These are phyloP conservation scores for Ophiosphaerella herpotricha DNA, from an alignment of 2,329 filamentous ascomycete species.

Conservation along the genomic window DNA sequence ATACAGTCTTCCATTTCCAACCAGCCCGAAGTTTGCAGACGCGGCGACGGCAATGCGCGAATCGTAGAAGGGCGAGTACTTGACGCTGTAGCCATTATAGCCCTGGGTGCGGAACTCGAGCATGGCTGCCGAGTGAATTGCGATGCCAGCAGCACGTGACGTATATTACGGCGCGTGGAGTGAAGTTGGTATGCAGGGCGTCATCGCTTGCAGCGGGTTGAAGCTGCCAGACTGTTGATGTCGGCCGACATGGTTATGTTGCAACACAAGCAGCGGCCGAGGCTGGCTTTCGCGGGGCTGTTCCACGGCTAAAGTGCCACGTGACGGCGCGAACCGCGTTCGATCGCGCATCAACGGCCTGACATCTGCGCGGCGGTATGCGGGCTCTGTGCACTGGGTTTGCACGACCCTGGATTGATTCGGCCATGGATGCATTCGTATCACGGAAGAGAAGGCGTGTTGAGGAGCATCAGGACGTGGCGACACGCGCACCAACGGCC, in stretches of 20 bases:
- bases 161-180: constrained; percentile 19
- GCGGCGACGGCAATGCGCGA: constrained; percentile 87
- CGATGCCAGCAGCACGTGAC: neutral
- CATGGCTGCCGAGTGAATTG: constrained; percentile 59
- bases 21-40: constrained; percentile 94
- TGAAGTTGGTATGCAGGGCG: constrained; percentile 6
- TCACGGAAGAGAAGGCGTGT: constrained; percentile 42
- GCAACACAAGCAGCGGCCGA: constrained; percentile 21
- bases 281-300: constrained; percentile 26
- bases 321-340: constrained; percentile 17
- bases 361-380: no score
- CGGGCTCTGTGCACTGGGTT: no score
- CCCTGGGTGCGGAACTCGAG: constrained; percentile 92
- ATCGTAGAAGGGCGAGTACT: constrained; percentile 98
- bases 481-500: neutral
- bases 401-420: neutral
- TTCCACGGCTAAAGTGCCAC: constrained; percentile 13
- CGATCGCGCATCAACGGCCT: neutral
- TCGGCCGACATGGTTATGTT: constrained; percentile 23
- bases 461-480: constrained; percentile 12
- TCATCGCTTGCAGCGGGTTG: constrained; percentile 19
- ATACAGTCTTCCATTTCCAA: constrained; percentile 91
- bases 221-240: constrained; percentile 12
- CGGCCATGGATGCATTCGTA: constrained; percentile 46
- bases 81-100: constrained; percentile 94